These are phyloP conservation scores for Blumeria hordei DNA, from an alignment of 2,329 filamentous ascomycete genomes.

Conservation along the genomic window DNA sequence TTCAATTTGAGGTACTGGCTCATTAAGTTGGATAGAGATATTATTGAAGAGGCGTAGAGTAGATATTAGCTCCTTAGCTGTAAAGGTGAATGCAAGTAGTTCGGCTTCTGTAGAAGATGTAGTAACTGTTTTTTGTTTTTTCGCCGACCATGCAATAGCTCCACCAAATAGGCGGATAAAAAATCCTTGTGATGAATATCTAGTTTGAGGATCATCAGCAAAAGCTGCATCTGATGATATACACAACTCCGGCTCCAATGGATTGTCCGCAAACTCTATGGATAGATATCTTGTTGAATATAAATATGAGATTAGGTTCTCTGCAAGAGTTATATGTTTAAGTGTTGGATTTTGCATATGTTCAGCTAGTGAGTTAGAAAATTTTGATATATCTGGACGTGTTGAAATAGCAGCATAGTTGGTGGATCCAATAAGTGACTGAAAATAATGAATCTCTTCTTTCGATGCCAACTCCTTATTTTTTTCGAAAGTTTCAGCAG, in stretches of 20 bases:
- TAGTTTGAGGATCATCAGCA: constrained; percentile 1
- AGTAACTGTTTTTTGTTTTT: not conserved
- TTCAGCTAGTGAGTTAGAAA: not conserved
- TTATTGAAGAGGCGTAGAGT: not conserved
- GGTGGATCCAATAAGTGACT: not conserved
- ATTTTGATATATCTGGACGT: not conserved
- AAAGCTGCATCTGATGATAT: not conserved
- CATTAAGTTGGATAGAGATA: not conserved
- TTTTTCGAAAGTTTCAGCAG: not conserved
- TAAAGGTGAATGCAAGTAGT: not conserved
- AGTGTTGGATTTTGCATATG: not conserved
- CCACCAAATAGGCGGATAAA: not conserved
- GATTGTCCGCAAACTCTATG: not conserved
- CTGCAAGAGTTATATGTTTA: not conserved
- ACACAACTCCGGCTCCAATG: not conserved
- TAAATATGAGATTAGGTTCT: not conserved
- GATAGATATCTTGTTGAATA: not conserved
- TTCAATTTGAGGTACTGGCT: not conserved
- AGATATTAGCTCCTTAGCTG: not conserved
- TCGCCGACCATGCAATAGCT: not conserved
- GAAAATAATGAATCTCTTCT: not conserved
- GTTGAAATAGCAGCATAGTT: not conserved
- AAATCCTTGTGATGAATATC: not conserved
- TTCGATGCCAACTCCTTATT: not conserved
- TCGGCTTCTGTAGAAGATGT: not conserved